Base-by-base conservation (phyloP, 2,329 filamentous ascomycete species). In the Alternaria rosae region DNA sequence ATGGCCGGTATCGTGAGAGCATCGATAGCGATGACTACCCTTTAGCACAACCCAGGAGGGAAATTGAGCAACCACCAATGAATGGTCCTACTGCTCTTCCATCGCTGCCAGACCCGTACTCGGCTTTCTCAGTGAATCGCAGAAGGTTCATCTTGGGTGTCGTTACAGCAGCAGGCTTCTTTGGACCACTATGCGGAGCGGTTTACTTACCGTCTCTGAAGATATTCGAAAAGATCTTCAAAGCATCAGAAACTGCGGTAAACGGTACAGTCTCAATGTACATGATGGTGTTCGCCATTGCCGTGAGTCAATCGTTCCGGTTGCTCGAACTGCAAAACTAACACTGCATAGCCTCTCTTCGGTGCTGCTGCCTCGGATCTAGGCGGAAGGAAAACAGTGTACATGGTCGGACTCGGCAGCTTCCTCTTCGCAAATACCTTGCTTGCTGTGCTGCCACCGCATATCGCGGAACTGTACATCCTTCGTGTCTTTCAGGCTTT, bases 241-340 rank as follows among this genome's bases (percentile, higher is more conserved):
- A 77, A 8, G 73, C 74, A 6, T 76, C 74, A 8, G 68, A 69
- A 25, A 76, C 78, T 6, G 74, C 70, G 3, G 79, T 83, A 38
- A 83, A 83, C 64, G 80, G 76, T 4, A 82, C 82, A 0, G 80
- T 83, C n/a, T 78, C 79, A 1, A 77, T 83, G 5, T 84, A 82
- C 65, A 82, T 81, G 80, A 72, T 78, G 10, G 76, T 82, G 1
- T 83, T 83, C 59, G 82, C 81, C 15, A 54, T 83, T 15, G 77
- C 76, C 41, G 65, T 73, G 67, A 17, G 65, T 69, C 7, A 9
- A 26, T 17, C 30, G 20, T 20, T 6, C 20, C 6, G 15, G 52
- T 3, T 45, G 1, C 25, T 42, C 5, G 5, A 20, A 26, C 10
- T 11, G 20, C 17, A 30, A 38, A 5, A 41, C 67, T 72, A 41